Conservation (phyloP, 805 yeast species). For the Metschnikowia kunwiensis region DNA sequence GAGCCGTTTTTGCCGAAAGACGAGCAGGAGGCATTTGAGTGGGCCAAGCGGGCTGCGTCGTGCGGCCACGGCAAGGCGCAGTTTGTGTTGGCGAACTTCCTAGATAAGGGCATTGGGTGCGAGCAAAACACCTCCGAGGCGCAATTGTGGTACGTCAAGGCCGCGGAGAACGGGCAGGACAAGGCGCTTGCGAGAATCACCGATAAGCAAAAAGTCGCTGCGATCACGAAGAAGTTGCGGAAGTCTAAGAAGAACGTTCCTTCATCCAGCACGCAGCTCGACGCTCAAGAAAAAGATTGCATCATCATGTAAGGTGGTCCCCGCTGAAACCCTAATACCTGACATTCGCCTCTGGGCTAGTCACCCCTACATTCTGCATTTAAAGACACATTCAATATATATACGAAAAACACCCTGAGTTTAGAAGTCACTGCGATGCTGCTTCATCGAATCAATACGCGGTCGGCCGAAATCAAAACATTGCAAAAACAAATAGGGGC, state of each 20-base stretch:
- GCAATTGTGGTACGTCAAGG: slow-evolving; percentile 69
- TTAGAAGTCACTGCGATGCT: too few relatives aligned
- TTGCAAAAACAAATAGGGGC: too few relatives aligned
- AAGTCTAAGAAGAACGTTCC: slow-evolving; percentile 3
- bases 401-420: too few relatives aligned
- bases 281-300: slow-evolving; percentile 42
- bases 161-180: slow-evolving; percentile 56
- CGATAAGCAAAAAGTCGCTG: slow-evolving; percentile 31
- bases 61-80: slow-evolving; percentile 78
- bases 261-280: slow-evolving; percentile 1
- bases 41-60: slow-evolving; percentile 88
- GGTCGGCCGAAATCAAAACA: too few relatives aligned
- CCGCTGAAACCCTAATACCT: too few relatives aligned
- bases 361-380: too few relatives aligned
- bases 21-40: slow-evolving; percentile 83
- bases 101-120: slow-evolving; percentile 87
- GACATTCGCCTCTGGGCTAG: too few relatives aligned
- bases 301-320: slow-evolving; percentile 40
- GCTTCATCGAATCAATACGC: too few relatives aligned
- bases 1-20: slow-evolving; percentile 78
- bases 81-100: slow-evolving; percentile 77
- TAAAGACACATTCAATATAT: too few relatives aligned
- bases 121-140: slow-evolving; percentile 55
- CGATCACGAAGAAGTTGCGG: slow-evolving; percentile 31
- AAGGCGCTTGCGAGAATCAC: slow-evolving; percentile 33